Conservation (phyloP, 2,329 filamentous ascomycete species). For the Paradendryphiella salina region DNA sequence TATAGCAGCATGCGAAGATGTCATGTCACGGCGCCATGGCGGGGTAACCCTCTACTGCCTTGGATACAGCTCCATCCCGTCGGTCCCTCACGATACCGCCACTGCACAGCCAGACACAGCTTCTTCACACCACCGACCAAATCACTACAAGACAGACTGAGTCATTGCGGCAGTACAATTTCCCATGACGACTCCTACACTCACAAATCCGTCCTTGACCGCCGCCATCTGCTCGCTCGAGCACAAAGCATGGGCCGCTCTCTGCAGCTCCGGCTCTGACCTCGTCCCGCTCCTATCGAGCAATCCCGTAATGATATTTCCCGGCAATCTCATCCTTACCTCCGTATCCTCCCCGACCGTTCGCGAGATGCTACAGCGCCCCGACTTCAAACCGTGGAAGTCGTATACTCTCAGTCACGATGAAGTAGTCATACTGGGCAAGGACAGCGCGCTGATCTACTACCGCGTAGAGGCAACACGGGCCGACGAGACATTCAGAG, state of each 20-base stretch:
- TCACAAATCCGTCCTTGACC: constrained; percentile 31
- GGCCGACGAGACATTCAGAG: constrained; percentile 21
- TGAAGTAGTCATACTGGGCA: constrained; percentile 31
- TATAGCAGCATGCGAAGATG: not conserved
- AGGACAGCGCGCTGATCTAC: constrained; percentile 31
- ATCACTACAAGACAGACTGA: too few species aligned
- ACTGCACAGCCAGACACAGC: too few species aligned
- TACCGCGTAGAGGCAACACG: constrained; percentile 31
- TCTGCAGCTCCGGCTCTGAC: constrained; percentile 38
- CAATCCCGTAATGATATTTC: constrained; percentile 49
- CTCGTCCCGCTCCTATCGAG: constrained; percentile 40
- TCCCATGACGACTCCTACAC: constrained; percentile 17
- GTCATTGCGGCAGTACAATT: too few species aligned
- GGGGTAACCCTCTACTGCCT: constrained; percentile 10
- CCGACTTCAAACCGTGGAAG: constrained; percentile 30
- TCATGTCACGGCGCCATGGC: constrained; percentile 19
- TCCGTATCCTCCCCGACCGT: constrained; percentile 37
- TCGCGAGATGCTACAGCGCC: constrained; percentile 25
- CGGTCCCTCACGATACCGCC: not conserved
- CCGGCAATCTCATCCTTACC: constrained; percentile 42
- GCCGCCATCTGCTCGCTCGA: constrained; percentile 35
- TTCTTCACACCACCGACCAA: too few species aligned
- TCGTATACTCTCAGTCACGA: constrained; percentile 35
- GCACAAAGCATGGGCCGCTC: constrained; percentile 45
- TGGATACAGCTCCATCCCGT: not conserved